These are phyloP conservation scores for Colletotrichum sojae DNA, from an alignment of 2,329 filamentous ascomycete species.

Conservation along the genomic window DNA sequence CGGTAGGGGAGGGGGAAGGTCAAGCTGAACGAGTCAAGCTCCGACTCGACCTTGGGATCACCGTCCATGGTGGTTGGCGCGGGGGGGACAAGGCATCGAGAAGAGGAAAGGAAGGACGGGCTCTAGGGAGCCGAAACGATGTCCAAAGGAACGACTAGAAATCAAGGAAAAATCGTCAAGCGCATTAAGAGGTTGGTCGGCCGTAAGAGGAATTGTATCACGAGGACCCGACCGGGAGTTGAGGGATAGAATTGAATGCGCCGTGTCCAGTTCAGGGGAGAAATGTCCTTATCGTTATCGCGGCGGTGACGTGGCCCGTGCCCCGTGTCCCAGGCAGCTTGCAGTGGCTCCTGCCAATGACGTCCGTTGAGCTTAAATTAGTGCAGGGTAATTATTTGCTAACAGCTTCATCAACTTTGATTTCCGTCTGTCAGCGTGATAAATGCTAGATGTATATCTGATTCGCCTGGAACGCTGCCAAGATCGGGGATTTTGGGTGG, in stretches of 20 bases:
- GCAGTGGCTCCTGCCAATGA: conserved; percentile 8
- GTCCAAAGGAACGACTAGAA: conserved; percentile 35
- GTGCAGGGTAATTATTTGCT: conserved; percentile 12
- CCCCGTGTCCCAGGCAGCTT: conserved; percentile 11
- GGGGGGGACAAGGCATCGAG: conserved; percentile 36
- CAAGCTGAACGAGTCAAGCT: conserved; percentile 88
- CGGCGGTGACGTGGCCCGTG: conserved; percentile 17
- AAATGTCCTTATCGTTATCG: conserved; percentile 39
- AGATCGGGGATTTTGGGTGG: background rate
- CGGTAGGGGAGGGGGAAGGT: conserved; percentile 91
- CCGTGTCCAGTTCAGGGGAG: conserved; percentile 28
- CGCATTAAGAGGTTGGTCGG: background rate
- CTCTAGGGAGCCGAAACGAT: conserved; percentile 17
- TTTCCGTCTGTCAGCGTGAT: background rate
- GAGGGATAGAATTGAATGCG: conserved; percentile 21
- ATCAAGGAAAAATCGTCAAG: conserved; percentile 18
- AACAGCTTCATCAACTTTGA: background rate
- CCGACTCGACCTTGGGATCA: conserved; percentile 77
- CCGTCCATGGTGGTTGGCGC: conserved; percentile 72
- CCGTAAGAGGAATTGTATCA: conserved; percentile 5
- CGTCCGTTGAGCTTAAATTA: background rate
- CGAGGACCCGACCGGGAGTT: conserved; percentile 5
- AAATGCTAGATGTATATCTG: accelerated
- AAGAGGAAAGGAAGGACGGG: conserved; percentile 28
- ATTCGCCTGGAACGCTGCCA: accelerated